Conservation (phyloP, 1,284 basidiomycete species). For the Phenoliferia sp. region DNA sequence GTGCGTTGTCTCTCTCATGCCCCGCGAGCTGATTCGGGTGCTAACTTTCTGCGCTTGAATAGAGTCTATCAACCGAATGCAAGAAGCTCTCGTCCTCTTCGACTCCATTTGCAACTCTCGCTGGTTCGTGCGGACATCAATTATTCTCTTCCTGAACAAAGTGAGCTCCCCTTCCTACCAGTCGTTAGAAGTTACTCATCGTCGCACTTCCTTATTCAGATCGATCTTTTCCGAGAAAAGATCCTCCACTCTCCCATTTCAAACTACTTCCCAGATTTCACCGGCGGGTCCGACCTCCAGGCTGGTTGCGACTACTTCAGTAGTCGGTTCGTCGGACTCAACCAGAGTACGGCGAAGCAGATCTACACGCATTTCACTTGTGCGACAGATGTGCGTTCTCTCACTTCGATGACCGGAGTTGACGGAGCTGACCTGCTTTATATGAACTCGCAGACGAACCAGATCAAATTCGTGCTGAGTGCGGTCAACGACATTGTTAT, state of each 20-base stretch:
- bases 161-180: constrained; percentile 39
- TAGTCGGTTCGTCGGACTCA: constrained; percentile 36
- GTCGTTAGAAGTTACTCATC: too few species aligned
- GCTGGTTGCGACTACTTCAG: constrained; percentile 40
- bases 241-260: constrained; percentile 77
- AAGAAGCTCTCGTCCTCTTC: constrained; percentile 89
- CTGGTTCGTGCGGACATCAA: constrained; percentile 37
- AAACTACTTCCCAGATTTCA: constrained; percentile 73
- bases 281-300: constrained; percentile 36
- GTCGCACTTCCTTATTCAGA: constrained; percentile 46
- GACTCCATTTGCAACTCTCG: constrained; percentile 57
- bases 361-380: constrained; percentile 43
- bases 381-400: constrained; percentile 36
- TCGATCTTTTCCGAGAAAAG: constrained; percentile 93
- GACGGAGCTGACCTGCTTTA: constrained; percentile 18
- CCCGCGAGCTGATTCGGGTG: background rate
- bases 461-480: constrained; percentile 52
- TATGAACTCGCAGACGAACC: constrained; percentile 51
- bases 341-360: constrained; percentile 50
- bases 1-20: constrained; percentile 9
- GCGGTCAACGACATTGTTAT: constrained; percentile 53
- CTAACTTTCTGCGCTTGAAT: background rate
- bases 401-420: background rate
- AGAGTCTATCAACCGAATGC: constrained; percentile 77
- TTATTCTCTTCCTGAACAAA: constrained; percentile 44